These are phyloP conservation scores for Eucalyptus paniculata DNA, from an alignment of 345 rosid species.

Conservation along the genomic window DNA sequence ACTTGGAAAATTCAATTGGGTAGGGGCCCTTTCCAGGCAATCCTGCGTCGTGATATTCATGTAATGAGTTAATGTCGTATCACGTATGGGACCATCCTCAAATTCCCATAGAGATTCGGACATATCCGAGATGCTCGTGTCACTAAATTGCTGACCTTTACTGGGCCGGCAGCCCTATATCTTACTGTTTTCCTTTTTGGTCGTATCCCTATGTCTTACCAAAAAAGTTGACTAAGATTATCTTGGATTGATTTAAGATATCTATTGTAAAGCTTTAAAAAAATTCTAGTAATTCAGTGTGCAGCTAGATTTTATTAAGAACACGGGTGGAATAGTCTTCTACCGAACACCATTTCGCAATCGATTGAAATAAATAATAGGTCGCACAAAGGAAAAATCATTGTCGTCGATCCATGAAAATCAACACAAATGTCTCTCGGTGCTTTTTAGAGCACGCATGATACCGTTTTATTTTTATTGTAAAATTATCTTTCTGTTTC, in stretches of 20 bases:
- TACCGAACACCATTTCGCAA: not conserved
- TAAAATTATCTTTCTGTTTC: no score
- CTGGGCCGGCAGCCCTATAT: not conserved
- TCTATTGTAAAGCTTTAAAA: accelerated
- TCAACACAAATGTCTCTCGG: not conserved
- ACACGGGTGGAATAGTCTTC: not conserved
- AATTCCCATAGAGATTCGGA: not conserved
- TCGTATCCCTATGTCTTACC: not conserved
- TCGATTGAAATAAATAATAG: not conserved
- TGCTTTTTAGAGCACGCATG: accelerated
- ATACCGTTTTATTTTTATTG: no score
- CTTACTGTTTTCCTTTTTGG: no score
- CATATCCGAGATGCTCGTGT: not conserved
- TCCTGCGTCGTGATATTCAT: not conserved
- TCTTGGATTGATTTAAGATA: not conserved
- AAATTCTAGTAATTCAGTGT: not conserved
- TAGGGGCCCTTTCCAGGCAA: not conserved
- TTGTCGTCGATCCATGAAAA: not conserved
- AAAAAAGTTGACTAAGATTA: not conserved
- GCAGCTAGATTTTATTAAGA: not conserved
- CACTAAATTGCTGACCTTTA: not conserved
- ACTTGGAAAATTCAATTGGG: not conserved
- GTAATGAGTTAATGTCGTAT: not conserved
- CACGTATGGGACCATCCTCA: not conserved
- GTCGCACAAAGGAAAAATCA: not conserved